phyloP scores from a whole-genome alignment of 441 rosid genomes.

The Pelargonium myrrhifolium region DNA sequence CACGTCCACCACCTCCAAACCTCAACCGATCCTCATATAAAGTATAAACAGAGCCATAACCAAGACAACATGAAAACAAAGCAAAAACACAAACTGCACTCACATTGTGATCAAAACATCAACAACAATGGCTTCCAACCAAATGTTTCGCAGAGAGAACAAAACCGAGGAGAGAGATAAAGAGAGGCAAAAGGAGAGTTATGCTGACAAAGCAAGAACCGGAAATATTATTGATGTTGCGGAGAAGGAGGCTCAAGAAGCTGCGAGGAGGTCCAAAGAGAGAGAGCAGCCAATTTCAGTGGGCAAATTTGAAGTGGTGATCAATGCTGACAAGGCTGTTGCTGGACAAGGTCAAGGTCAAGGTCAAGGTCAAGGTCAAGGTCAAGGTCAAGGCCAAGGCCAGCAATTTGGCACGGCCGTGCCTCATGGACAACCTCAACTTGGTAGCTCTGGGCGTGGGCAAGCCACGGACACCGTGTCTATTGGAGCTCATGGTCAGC shows the following conservation, averaged over 20 bases:
- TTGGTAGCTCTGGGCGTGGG: no score
- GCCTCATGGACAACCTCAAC: no score
- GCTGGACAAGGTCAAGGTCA: neutral
- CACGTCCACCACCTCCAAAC: constrained; percentile 14
- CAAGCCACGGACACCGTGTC: neutral
- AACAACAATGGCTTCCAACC: constrained; percentile 57
- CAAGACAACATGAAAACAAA: neutral
- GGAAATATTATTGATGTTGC: no score
- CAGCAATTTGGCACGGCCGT: neutral
- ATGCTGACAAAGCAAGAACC: no score
- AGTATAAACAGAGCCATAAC: neutral
- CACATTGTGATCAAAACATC: no score
- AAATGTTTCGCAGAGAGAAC: constrained; percentile 40
- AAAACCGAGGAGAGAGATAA: constrained; percentile 27
- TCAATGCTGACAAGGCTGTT: neutral
- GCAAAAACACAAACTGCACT: neutral
- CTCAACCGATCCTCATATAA: constrained; percentile 4
- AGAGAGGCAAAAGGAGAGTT: no score
- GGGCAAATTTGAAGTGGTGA: neutral
- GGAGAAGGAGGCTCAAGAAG: no score
- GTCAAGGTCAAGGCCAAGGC: neutral
- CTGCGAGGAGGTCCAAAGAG: no score
- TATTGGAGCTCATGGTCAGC: neutral
- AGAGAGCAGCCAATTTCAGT: neutral
- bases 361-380: neutral